These are phyloP conservation scores for Dioscorea dumetorum DNA, from an alignment of 106 monocot genomes.

Conservation along the genomic window DNA sequence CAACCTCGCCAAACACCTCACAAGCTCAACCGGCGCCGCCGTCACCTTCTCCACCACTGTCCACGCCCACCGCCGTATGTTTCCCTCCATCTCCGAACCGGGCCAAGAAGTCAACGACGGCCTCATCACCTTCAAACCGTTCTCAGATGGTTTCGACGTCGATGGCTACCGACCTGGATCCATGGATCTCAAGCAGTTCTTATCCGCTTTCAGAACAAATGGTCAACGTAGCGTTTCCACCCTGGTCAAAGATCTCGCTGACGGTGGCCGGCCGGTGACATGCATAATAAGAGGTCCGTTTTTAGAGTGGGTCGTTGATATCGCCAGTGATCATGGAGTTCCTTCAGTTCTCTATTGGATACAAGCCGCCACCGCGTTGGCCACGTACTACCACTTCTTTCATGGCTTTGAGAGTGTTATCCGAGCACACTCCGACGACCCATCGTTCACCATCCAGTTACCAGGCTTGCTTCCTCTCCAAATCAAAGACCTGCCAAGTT, in stretches of 20 bases:
- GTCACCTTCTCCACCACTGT: conserved; percentile 63
- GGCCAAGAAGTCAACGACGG: conserved; percentile 11
- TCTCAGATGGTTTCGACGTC: conserved; percentile 53
- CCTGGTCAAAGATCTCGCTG: conserved; percentile 12
- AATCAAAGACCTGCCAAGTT: conserved; percentile 34
- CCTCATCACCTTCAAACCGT: conserved; percentile 40
- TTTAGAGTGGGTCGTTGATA: conserved; percentile 40
- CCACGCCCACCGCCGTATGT: conserved; percentile 50
- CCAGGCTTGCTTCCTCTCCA: conserved; percentile 27
- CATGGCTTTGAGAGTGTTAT: conserved; percentile 23
- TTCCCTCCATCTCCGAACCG: conserved; percentile 11
- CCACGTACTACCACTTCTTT: conserved; percentile 57
- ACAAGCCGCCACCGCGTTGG: conserved; percentile 57
- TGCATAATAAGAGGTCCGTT: conserved; percentile 37
- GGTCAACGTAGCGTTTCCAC: conserved; percentile 16
- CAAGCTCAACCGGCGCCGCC: conserved; percentile 16
- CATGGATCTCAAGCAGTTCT: background rate
- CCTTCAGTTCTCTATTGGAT: conserved; percentile 55
- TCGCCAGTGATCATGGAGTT: conserved; percentile 36
- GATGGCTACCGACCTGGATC: background rate
- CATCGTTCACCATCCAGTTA: conserved; percentile 6
- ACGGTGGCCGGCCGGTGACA: conserved; percentile 31
- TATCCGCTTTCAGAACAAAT: background rate
- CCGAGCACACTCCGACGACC: conserved; percentile 11
- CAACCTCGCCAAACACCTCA: conserved; percentile 41